A percentile compares a stretch with the other conserved stretches of the same genome.
Evolutionary conservation across 73 alveolate species (phyloP).

Genomic region (Blepharisma japonicum): DNA sequence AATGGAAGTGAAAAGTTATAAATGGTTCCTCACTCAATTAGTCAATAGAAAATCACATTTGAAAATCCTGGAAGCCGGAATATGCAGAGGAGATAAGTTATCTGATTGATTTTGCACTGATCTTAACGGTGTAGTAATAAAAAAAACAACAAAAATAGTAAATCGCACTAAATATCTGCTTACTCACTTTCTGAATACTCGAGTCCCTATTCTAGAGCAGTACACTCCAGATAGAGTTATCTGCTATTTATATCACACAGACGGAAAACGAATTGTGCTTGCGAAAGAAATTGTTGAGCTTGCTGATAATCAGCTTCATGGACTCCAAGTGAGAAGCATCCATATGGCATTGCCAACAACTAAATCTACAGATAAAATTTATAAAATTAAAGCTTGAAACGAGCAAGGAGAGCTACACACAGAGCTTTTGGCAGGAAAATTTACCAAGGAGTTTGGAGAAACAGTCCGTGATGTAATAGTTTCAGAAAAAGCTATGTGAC

Average conservation of each 20-base stretch:
- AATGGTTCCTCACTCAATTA: conserved; percentile 9
- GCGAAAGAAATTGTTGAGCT: conserved; percentile 1
- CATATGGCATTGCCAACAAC: conserved; percentile 4
- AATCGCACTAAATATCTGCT: conserved; percentile 3
- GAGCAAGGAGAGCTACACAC: background rate
- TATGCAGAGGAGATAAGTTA: background rate
- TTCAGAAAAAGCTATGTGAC: background rate
- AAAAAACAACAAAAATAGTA: background rate
- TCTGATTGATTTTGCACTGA: conserved; percentile 9
- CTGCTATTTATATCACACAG: conserved; percentile 14
- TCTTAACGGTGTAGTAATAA: background rate
- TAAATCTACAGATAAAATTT: background rate
- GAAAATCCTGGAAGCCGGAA: conserved; percentile 19
- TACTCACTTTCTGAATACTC: conserved; percentile 18
- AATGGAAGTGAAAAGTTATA: conserved; percentile 23
- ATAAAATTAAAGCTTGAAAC: background rate
- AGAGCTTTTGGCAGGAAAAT: background rate
- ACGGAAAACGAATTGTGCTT: background rate
- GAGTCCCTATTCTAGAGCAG: conserved; percentile 5
- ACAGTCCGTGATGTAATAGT: background rate
- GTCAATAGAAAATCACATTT: background rate
- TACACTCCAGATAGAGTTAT: conserved; percentile 19
- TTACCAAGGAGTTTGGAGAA: background rate
- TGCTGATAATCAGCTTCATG: conserved; percentile 27
- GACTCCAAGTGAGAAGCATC: conserved; percentile 26